Evolutionary conservation across 2,329 filamentous ascomycete genomes (phyloP).

Genomic region (Neopestalotiopsis sp.): DNA sequence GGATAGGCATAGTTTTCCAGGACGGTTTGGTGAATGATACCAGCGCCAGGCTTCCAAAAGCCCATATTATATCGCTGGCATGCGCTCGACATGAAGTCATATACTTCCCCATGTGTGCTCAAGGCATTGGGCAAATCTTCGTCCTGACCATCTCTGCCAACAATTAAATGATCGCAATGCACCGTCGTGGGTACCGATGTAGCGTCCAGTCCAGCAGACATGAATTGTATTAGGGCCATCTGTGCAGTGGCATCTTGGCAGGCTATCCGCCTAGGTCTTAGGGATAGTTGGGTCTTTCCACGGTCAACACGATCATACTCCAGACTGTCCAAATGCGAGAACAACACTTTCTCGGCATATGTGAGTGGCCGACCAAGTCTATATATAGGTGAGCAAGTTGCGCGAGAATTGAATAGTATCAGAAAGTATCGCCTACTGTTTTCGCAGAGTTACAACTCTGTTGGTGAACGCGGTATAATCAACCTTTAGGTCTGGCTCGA

Average conservation of each 20-base stretch:
- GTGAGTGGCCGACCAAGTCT: conserved; percentile 61
- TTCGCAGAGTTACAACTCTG: neutral
- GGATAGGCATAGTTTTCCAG: conserved; percentile 96
- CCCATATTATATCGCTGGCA: conserved; percentile 91
- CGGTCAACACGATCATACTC: conserved; percentile 88
- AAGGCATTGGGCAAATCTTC: conserved; percentile 85
- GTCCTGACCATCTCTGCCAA: conserved; percentile 88
- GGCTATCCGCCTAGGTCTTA: conserved; percentile 95
- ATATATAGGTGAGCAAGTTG: neutral
- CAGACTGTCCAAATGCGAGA: conserved; percentile 88
- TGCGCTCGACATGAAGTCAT: conserved; percentile 94
- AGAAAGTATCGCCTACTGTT: neutral
- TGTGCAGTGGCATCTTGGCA: conserved; percentile 99
- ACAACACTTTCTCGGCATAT: conserved; percentile 96
- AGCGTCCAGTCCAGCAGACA: conserved; percentile 88
- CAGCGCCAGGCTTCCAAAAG: conserved; percentile 92
- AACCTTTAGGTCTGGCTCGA: neutral
- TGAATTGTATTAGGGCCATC: conserved; percentile 98
- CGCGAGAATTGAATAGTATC: neutral
- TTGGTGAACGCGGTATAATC: neutral
- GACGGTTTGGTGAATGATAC: conserved; percentile 97
- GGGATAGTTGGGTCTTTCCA: conserved; percentile 89
- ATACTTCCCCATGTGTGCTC: conserved; percentile 92
- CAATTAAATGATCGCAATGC: conserved; percentile 99
- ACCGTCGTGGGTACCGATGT: conserved; percentile 96